A percentile compares a stretch with the other conserved stretches of the same genome.
Evolutionary conservation across 345 rosid genomes (phyloP).

Genomic region (Brassica cretica): DNA sequence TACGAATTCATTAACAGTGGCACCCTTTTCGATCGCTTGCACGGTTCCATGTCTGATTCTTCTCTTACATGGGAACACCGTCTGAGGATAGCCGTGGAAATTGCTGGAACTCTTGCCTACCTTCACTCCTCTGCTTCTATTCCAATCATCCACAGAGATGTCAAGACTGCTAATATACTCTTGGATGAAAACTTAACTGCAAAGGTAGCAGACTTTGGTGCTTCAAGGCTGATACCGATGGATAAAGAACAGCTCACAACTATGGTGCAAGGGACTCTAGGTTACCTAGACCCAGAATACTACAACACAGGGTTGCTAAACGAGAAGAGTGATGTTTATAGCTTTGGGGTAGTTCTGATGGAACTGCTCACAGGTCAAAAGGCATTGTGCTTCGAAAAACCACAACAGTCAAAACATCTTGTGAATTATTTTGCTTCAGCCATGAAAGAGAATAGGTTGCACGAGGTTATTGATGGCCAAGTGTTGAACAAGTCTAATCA

Average conservation of each 20-base stretch:
- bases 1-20: slow-evolving; percentile 24
- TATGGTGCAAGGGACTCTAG: slow-evolving; percentile 50
- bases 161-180: slow-evolving; percentile 52
- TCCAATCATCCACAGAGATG: slow-evolving; percentile 49
- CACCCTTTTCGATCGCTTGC: slow-evolving; percentile 36
- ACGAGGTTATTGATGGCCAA: no score
- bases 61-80: slow-evolving; percentile 42
- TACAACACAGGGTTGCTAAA: slow-evolving; percentile 11
- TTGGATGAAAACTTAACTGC: slow-evolving; percentile 41
- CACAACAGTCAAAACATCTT: slow-evolving; percentile 17
- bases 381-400: no score
- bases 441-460: no score
- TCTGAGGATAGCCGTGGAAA: slow-evolving; percentile 41
- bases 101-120: slow-evolving; percentile 44
- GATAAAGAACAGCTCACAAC: slow-evolving; percentile 44
- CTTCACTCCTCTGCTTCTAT: slow-evolving; percentile 50
- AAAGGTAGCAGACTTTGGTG: slow-evolving; percentile 56
- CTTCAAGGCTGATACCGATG: slow-evolving; percentile 45
- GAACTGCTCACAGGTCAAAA: slow-evolving; percentile 37
- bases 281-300: slow-evolving; percentile 51
- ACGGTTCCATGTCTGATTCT: slow-evolving; percentile 10
- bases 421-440: slow-evolving; percentile 3
- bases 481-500: no score
- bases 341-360: slow-evolving; percentile 48
- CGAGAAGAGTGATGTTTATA: no score